Base-by-base conservation (phyloP, 1,284 basidiomycete species). In the Entoloma clypeatum region DNA sequence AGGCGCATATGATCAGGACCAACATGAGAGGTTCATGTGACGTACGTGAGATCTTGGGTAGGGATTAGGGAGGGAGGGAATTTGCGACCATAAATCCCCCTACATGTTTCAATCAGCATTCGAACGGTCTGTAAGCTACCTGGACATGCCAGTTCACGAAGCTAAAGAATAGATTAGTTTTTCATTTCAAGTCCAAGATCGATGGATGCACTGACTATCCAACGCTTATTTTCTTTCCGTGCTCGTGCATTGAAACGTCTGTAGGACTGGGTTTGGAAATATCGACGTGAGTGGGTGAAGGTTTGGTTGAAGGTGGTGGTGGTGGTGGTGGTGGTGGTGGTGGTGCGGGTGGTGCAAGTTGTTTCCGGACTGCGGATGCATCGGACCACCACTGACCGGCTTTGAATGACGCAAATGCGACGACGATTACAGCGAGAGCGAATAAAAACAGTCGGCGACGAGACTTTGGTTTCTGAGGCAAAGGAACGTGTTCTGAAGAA, bases 61-160 rank as follows among this genome's bases (percentile, higher is more conserved):
- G 92, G 93, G 43, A 97, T 92, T 38, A 79, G 59, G 8, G 81
- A 81, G 2, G 92, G 92, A 24, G 80, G 82, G 53, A 77, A 95
- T 64, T 93, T 92, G 52, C 92, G 79, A 27, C 79, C 92, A 61
- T 96, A 97, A 39, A 96, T 96, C n/a, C 90, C 92, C 93, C 93
- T 86, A 50, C 55, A 61, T 34, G 41, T 58, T 61, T 40, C 21
- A 34, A 42, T 43, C 9, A 49, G 22, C 17, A 25, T 7, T 22
- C 1, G 31, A 21, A 39, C 41, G 29, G 21, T 19, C 36, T 14
- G 39, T n/a, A 25, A 29, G 18, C 21, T 10, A 27, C 27, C 29
- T 17, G 24, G 19, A 29, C 25, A 38, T 39, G 5, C 84, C 85
- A 88, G 55, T 88, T 88, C 8, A 84, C 80, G 51, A 87, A 87